Conservation (phyloP, 257 asterid species). For the Capsicum baccatum region DNA sequence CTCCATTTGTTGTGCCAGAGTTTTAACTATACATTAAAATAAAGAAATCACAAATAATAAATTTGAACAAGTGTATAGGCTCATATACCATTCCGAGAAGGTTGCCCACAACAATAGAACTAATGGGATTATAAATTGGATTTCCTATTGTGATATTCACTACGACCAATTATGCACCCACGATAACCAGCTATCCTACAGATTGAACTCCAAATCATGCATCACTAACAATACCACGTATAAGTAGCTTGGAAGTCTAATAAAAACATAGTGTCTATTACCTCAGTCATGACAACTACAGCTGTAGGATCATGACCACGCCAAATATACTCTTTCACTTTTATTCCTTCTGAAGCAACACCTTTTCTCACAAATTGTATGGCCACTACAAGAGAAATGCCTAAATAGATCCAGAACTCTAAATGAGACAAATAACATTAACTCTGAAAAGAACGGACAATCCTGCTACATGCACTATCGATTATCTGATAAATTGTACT, state of each 20-base stretch:
- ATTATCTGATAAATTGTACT: constrained; percentile 46
- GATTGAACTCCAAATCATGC: constrained; percentile 26
- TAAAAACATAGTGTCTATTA: constrained; percentile 36
- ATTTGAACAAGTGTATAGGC: constrained; percentile 12
- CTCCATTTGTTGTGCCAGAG: constrained; percentile 31
- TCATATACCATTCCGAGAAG: constrained; percentile 91
- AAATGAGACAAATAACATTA: constrained; percentile 19
- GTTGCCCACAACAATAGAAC: constrained; percentile 90
- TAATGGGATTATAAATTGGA: constrained; percentile 91
- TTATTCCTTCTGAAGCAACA: constrained; percentile 98
- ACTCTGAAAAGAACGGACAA: constrained; percentile 21
- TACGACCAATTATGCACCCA: constrained; percentile 91
- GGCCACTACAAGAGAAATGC: constrained; percentile 93
- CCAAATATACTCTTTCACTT: constrained; percentile 86
- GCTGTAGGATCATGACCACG: constrained; percentile 99
- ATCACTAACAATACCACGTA: constrained; percentile 26
- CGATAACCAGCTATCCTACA: constrained; percentile 94
- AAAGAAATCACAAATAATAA: not conserved
- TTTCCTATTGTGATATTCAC: constrained; percentile 84
- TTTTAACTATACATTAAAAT: not conserved
- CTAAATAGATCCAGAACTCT: constrained; percentile 43
- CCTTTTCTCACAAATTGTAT: constrained; percentile 88
- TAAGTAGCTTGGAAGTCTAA: constrained; percentile 31
- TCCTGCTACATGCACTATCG: not conserved
- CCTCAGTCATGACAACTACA: constrained; percentile 99